Percentiles rank a stretch among this genome's conserved stretches.
phyloP scores from a whole-genome alignment of 2,329 filamentous ascomycete genomes.

The Hypoxylon sp. region DNA sequence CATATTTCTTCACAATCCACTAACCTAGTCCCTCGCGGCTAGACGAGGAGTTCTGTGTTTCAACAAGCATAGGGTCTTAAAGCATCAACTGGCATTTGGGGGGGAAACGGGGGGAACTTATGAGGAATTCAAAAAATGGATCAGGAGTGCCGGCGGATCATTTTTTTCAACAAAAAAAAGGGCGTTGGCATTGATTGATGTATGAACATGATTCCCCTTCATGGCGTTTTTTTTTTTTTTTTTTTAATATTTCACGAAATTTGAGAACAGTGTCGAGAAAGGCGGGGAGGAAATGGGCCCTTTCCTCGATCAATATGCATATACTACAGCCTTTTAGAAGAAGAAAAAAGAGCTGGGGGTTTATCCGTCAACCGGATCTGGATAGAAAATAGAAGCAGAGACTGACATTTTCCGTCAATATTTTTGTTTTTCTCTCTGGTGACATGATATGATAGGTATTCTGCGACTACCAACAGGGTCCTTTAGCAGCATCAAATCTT shows the following conservation, averaged over 20 bases:
- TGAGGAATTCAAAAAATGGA: constrained; percentile 49
- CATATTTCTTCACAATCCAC: constrained; percentile 21
- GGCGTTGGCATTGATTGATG: constrained; percentile 53
- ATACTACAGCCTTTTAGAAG: constrained; percentile 43
- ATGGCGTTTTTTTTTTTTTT: constrained; percentile 51
- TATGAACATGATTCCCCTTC: constrained; percentile 57
- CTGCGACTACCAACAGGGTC: background rate
- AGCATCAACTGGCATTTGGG: constrained; percentile 51
- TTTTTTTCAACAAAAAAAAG: constrained; percentile 54
- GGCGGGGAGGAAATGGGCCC: constrained; percentile 16
- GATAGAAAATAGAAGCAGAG: constrained; percentile 44
- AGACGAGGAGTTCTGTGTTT: constrained; percentile 41
- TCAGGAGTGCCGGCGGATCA: constrained; percentile 50
- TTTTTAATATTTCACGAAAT: constrained; percentile 45
- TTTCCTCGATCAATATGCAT: constrained; percentile 41
- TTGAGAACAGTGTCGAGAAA: too few relatives aligned
- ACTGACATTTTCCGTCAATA: constrained; percentile 32
- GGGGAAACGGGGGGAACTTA: constrained; percentile 37
- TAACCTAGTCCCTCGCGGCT: constrained; percentile 22
- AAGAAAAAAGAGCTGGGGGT: constrained; percentile 41
- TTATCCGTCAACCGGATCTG: constrained; percentile 51
- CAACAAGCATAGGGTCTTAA: constrained; percentile 52
- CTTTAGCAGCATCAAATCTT: background rate
- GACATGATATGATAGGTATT: too few relatives aligned
- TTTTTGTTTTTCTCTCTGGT: background rate